phyloP scores from a whole-genome alignment of 2,329 filamentous ascomycete species.

The Amauroascus niger region DNA sequence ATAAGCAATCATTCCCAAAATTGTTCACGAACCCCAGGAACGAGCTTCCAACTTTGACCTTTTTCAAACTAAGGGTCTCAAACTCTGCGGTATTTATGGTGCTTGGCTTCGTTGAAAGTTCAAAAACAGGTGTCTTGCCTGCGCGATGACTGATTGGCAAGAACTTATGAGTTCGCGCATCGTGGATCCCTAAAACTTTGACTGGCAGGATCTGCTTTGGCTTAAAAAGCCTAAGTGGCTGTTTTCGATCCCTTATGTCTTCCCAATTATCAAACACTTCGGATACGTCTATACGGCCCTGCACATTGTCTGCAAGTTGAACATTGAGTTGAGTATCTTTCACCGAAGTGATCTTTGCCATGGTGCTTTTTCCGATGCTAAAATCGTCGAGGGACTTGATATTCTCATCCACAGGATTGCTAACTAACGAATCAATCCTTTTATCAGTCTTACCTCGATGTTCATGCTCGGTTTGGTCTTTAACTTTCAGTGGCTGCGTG shows the following conservation, averaged over 20 bases:
- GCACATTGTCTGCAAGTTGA: slow-evolving; percentile 71
- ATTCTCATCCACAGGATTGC: slow-evolving; percentile 56
- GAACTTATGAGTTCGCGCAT: slow-evolving; percentile 82
- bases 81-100: slow-evolving; percentile 45
- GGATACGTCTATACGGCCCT: slow-evolving; percentile 87
- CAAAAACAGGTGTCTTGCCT: slow-evolving; percentile 67
- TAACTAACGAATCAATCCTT: slow-evolving; percentile 26
- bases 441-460: slow-evolving; percentile 28
- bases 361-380: slow-evolving; percentile 59
- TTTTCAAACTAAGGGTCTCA: slow-evolving; percentile 58
- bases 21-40: slow-evolving; percentile 89
- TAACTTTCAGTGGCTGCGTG: slow-evolving; percentile 43
- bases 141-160: slow-evolving; percentile 80
- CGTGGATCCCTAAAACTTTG: slow-evolving; percentile 75
- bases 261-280: slow-evolving; percentile 85
- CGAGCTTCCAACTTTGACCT: slow-evolving; percentile 60
- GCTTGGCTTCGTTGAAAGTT: slow-evolving; percentile 71
- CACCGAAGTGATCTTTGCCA: slow-evolving; percentile 69
- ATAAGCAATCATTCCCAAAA: slow-evolving; percentile 64
- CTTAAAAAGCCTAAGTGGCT: slow-evolving; percentile 65
- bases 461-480: slow-evolving; percentile 40
- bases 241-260: slow-evolving; percentile 71
- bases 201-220: slow-evolving; percentile 62
- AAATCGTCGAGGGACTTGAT: slow-evolving; percentile 62
- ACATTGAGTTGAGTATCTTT: slow-evolving; percentile 93